Base-by-base conservation (phyloP, 2,329 filamentous ascomycete genomes). In the Cladosporium halotolerans region DNA sequence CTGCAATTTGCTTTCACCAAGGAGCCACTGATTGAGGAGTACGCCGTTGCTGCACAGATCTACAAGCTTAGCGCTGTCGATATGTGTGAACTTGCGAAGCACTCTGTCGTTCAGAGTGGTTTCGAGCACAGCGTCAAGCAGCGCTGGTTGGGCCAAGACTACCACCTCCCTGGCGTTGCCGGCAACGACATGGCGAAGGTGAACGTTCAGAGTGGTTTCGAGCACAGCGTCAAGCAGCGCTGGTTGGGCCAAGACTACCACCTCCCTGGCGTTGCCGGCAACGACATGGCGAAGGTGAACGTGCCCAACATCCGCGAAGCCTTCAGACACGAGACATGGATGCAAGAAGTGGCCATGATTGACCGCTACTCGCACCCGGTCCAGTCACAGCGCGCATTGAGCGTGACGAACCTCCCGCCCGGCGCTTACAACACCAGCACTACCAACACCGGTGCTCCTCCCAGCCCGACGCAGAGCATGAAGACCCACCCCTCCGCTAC, bases 1-100 rank as follows among this genome's bases (percentile, higher is more conserved):
- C 78, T 99, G 44, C 93, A 99, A 67, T 99, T 99, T 68, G 93
- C 93, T 2, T 99, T 96, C 67, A 99, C 93, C 5, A 99, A 97
- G 65, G 93, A 99, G 70, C 93, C 93, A 1, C 73, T 99, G 54
- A 99, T 99, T 61, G 93, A 99, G 70, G 93, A 99, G 68, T 99
- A 99, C 66, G 91, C 92, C 0, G 93, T 99, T 8, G 93, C 93
- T 3, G 93, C 93, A 4, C 93, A 99, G 72, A 99, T 99, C 55
- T 99, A 97, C 75, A 97, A 97, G 73, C 82, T 99, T 38, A 95
- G 85, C 65, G 87, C 92, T 1, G 91, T 97, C 3, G 93, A 99
- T 66, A 99, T 99, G 93, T 97, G 93, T 67, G 93, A 99, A 72
- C 73, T 99, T 54, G 93, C 93, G 19, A 96, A 96, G 72, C 92